Base-by-base conservation (phyloP, 345 rosid genomes). In the Capsella bursapastoris region DNA sequence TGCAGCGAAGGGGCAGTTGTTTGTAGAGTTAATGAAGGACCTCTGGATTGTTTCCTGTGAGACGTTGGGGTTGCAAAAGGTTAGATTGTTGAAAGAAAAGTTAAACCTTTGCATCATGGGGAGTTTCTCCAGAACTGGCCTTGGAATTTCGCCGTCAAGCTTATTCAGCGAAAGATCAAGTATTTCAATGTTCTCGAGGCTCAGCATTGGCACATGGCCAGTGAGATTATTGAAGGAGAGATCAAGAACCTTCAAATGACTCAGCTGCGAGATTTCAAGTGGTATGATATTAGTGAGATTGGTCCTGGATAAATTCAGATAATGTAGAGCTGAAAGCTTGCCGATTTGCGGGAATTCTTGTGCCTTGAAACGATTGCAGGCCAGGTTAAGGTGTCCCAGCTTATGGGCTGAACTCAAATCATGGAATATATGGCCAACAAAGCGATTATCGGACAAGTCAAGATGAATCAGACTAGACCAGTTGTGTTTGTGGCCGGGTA, bases 11-110 rank as follows among this genome's bases (percentile, higher is more conserved):
- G 97, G 98, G 73, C 98, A 93, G 80, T 81, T 84, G 82, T 87
- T 87, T 44, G 79, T 70, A 28, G 84, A 81, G 44, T 93, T 96
- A 66, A 73, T 70, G 80, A 93, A 88, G 50, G 86, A 87, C 32
- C 72, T 73, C 76, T 83, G 83, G 53, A 90, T 64, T 68, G 76
- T 80, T 55, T 71, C 84, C 11, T 60, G 83, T 3, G 90, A 77
- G 71, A 89, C 66, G 64, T 79, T 77, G 10, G 83, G 79, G 31
- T 84, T 84, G 77, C 98, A 93, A 15, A 88, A 82, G 70, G 91
- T 89, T 49, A 93, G 77, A 83, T 89, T 93, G 83, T 93, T 93
- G 89, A 79, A 82, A 45, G 98, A 91, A 83, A 93, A 88, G 84
- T 91, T 91, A 84, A 81, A 93, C 45, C 80, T 88, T 68, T 83